Percentiles rank a stretch among this genome's conserved stretches.
phyloP scores from a whole-genome alignment of 176 grass and related monocot genomes.

The Olyra latifolia region DNA sequence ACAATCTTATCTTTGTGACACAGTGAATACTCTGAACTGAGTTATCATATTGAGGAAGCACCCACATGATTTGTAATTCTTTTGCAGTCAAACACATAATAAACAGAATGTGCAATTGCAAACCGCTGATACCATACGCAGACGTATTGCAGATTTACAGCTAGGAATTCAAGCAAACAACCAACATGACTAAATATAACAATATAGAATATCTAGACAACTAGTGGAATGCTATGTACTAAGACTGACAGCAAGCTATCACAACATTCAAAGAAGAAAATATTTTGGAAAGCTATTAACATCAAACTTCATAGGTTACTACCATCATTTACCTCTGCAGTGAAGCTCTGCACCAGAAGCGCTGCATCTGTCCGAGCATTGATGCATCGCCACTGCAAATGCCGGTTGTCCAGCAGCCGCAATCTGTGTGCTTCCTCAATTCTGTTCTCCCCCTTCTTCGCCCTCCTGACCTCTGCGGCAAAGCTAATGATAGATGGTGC shows the following conservation, averaged over 20 bases:
- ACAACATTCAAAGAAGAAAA: background rate
- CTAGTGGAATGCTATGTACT: background rate
- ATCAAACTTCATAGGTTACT: background rate
- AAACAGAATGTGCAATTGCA: background rate
- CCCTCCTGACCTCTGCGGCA: conserved; percentile 90
- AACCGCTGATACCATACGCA: background rate
- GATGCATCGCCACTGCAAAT: conserved; percentile 93
- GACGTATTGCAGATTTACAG: background rate
- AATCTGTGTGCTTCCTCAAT: conserved; percentile 93
- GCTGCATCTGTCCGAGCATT: conserved; percentile 66
- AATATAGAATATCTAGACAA: background rate
- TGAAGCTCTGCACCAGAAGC: conserved; percentile 66
- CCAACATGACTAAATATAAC: background rate
- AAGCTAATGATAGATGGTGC: conserved; percentile 97
- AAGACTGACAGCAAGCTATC: conserved; percentile 5
- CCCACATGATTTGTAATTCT: background rate
- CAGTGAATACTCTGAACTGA: background rate
- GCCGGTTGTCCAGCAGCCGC: conserved; percentile 75
- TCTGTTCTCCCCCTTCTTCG: conserved; percentile 87
- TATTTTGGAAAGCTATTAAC: background rate
- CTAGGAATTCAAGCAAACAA: conserved; percentile 9
- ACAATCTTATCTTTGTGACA: background rate
- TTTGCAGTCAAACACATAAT: background rate
- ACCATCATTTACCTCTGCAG: conserved; percentile 65
- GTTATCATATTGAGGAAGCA: background rate